A percentile compares a stretch with the other conserved stretches of the same genome.
These are phyloP conservation scores for Citrus medica DNA, from an alignment of 345 rosid genomes.

Conservation along the genomic window DNA sequence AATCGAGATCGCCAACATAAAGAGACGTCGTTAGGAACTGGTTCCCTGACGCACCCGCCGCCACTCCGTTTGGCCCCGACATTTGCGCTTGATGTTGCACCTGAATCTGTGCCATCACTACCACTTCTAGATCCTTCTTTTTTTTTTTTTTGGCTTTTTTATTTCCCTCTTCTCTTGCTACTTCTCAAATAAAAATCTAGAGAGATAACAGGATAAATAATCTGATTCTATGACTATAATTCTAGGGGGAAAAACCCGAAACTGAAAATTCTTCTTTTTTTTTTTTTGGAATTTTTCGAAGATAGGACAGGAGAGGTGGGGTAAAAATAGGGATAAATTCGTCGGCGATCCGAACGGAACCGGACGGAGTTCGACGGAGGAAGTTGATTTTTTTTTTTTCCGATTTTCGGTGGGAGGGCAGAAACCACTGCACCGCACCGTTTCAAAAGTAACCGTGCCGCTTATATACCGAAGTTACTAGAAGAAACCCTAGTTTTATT, in stretches of 20 bases:
- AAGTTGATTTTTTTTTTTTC: conserved; percentile 20
- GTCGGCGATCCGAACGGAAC: conserved; percentile 30
- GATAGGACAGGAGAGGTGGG: conserved; percentile 12
- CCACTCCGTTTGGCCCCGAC: conserved; percentile 35
- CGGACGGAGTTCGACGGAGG: conserved; percentile 24
- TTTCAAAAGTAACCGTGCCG: not conserved
- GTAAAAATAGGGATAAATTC: conserved; percentile 27
- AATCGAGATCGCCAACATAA: conserved; percentile 85
- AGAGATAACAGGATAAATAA: not conserved
- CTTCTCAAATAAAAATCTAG: conserved; percentile 10
- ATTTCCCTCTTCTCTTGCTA: conserved; percentile 20
- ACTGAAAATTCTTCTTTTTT: conserved; percentile 6
- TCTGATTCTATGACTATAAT: not conserved
- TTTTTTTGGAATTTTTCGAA: not conserved
- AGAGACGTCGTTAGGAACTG: conserved; percentile 59
- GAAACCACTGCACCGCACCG: conserved; percentile 56
- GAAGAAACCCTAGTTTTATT: conserved; percentile 30
- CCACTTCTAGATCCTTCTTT: conserved; percentile 23
- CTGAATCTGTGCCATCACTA: conserved; percentile 76
- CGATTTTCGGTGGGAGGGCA: conserved; percentile 40
- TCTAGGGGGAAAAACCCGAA: not conserved
- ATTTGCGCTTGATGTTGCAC: conserved; percentile 51
- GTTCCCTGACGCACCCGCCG: conserved; percentile 30
- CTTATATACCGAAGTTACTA: conserved; percentile 24
- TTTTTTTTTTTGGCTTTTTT: conserved; percentile 9